Base-by-base conservation (phyloP, 1,139 yeast species). In the Yamadazyma kanchanaburiensis region DNA sequence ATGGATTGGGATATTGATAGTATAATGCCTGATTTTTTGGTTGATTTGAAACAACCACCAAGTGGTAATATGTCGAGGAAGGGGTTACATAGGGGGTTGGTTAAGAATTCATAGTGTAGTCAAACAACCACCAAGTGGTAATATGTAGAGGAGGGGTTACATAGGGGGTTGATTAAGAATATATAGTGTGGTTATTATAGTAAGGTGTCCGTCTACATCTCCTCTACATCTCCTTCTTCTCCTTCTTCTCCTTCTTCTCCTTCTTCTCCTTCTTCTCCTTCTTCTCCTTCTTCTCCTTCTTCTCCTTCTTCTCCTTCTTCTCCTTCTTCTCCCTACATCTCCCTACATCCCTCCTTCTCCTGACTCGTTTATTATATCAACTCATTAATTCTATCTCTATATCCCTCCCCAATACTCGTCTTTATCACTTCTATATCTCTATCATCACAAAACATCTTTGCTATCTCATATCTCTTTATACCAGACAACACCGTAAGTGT, bases 41-140 rank as follows among this genome's bases (percentile, higher is more conserved):
- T 42, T 6, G 45, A 43, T 10, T 41, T 74, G 30, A 45, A 70
- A 16, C 80, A 75, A 34, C 79, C 80, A 1, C 49, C 50, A 10
- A 51, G 52, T 11, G 34, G 44, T 1, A 35, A 45, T 2, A 45
- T 39, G 12, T 37, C 38, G 11, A 50, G 56, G 17, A 69, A 64
- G 31, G 80, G 80, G 0, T 48, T 74, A 34, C 52, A 50, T 22
- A 45, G 40, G 25, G 46, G 37, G 18, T 40, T 51, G 25, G 24
- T 42, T 8, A 39, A 32, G 16, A 23, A 28, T 31, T 33, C 7
- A 21, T 9, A 22, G 16, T 15, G 15, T 12, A 9, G 12, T 10
- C 15, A 45, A 70, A 16, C 80, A 75, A 34, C 79, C 80, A 1
- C 49, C 50, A 10, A 51, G 52, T 11, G 34, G 44, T 1, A 35